phyloP scores from a whole-genome alignment of 352 stramenopile species.

The Pythium periplocum region DNA sequence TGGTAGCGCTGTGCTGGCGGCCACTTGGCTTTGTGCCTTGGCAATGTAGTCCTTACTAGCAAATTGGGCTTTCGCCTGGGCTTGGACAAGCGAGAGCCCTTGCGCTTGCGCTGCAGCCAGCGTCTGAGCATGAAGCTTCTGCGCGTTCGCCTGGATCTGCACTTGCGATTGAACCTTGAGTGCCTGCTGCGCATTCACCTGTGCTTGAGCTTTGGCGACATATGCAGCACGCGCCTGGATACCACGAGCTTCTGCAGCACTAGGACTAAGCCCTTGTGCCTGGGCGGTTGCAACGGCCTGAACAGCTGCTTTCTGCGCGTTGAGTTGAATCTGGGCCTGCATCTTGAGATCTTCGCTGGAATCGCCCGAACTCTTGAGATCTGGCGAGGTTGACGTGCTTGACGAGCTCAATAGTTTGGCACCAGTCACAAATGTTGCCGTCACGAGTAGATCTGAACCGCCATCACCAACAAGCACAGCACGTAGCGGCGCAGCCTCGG shows the following conservation, averaged over 20 bases:
- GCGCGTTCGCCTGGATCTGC: slow-evolving; percentile 86
- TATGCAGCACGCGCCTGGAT: slow-evolving; percentile 83
- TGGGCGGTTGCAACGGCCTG: slow-evolving; percentile 75
- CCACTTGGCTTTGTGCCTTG: slow-evolving; percentile 81
- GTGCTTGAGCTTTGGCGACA: slow-evolving; percentile 80
- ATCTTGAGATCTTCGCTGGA: slow-evolving; percentile 69
- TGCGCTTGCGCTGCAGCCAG: slow-evolving; percentile 79
- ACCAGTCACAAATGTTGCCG: slow-evolving; percentile 87
- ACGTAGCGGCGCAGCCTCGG: slow-evolving; percentile 84
- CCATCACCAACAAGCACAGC: slow-evolving; percentile 84
- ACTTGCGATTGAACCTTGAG: slow-evolving; percentile 85
- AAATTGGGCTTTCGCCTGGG: slow-evolving; percentile 82
- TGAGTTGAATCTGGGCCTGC: slow-evolving; percentile 81
- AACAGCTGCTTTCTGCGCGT: slow-evolving; percentile 76
- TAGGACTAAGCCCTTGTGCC: slow-evolving; percentile 70
- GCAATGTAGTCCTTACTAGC: slow-evolving; percentile 88
- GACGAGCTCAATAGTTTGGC: slow-evolving; percentile 39
- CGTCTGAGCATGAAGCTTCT: slow-evolving; percentile 85
- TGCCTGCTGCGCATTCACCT: slow-evolving; percentile 77
- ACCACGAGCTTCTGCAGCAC: slow-evolving; percentile 62
- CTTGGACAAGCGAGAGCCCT: slow-evolving; percentile 79
- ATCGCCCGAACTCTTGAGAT: not conserved
- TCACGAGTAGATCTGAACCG: slow-evolving; percentile 88
- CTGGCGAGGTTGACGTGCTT: slow-evolving; percentile 20
- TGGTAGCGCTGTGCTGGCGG: slow-evolving; percentile 47